phyloP scores from a whole-genome alignment of 176 grass and related monocot genomes.

The Cenchrus americanus region DNA sequence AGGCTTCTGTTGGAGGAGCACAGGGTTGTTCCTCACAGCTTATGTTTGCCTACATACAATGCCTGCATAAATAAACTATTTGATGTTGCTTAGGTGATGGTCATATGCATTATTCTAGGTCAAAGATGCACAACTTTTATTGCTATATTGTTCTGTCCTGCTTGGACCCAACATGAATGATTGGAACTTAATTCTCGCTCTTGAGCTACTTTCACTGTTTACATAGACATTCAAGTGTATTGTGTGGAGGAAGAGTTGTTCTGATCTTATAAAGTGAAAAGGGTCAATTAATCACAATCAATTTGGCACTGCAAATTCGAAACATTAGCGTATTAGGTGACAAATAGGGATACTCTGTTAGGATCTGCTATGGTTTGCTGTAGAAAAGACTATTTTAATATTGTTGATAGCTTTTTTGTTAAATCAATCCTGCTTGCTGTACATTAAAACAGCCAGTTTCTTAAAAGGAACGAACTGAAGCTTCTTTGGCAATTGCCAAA shows the following conservation, averaged over 20 bases:
- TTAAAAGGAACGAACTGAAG: neutral
- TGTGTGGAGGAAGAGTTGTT: neutral
- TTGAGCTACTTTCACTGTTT: neutral
- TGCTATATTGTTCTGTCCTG: neutral
- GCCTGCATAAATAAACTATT: neutral
- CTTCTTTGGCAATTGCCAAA: neutral
- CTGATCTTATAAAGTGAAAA: neutral
- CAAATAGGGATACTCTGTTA: too few species aligned
- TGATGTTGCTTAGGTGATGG: neutral
- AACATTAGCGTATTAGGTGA: too few species aligned
- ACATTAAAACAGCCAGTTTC: neutral
- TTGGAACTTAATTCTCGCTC: neutral
- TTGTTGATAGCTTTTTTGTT: constrained; percentile 5
- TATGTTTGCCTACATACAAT: neutral
- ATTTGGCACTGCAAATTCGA: neutral
- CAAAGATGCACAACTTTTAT: neutral
- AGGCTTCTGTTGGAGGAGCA: neutral
- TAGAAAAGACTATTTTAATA: neutral
- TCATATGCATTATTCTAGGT: neutral
- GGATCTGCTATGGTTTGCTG: too few species aligned
- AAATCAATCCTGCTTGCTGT: neutral
- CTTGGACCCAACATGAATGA: neutral
- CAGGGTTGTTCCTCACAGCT: neutral
- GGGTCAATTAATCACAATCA: neutral
- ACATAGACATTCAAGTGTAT: neutral